Conservation (phyloP, 2,329 filamentous ascomycete genomes). For the Geosmithia flava region DNA sequence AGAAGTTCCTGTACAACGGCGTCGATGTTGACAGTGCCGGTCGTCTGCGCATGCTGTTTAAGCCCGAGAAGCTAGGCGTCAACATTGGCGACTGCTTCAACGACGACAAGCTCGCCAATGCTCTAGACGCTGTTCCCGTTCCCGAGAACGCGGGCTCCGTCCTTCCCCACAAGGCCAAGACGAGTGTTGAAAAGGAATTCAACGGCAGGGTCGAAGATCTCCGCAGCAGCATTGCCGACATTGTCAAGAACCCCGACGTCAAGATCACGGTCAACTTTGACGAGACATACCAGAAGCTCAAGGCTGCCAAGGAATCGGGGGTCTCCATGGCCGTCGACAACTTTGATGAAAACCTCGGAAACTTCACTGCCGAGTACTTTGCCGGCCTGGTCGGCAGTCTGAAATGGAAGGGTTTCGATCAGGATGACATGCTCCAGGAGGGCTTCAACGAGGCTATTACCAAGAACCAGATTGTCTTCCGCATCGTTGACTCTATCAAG, state of each 20-base stretch:
- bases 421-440: constrained; percentile 36
- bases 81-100: constrained; percentile 29
- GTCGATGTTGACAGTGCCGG: constrained; percentile 26
- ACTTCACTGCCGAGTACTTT: constrained; percentile 27
- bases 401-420: constrained; percentile 28
- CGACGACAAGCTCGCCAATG: constrained; percentile 22
- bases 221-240: constrained; percentile 22
- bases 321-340: constrained; percentile 12
- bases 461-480: constrained; percentile 27
- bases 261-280: constrained; percentile 35
- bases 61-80: constrained; percentile 24
- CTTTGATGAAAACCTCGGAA: constrained; percentile 32
- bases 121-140: constrained; percentile 29
- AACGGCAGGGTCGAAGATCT: constrained; percentile 6
- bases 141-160: not conserved
- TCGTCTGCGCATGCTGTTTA: constrained; percentile 35
- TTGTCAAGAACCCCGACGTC: constrained; percentile 24
- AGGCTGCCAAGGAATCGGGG: constrained; percentile 15
- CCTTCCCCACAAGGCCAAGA: not conserved
- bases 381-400: constrained; percentile 27
- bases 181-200: not conserved
- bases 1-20: constrained; percentile 30
- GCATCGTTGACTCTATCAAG: constrained; percentile 31
- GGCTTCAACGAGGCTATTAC: constrained; percentile 33
- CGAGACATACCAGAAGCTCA: constrained; percentile 25